These are phyloP conservation scores for Suillus fuscotomentosus DNA, from an alignment of 768 basidiomycete genomes.

Conservation along the genomic window DNA sequence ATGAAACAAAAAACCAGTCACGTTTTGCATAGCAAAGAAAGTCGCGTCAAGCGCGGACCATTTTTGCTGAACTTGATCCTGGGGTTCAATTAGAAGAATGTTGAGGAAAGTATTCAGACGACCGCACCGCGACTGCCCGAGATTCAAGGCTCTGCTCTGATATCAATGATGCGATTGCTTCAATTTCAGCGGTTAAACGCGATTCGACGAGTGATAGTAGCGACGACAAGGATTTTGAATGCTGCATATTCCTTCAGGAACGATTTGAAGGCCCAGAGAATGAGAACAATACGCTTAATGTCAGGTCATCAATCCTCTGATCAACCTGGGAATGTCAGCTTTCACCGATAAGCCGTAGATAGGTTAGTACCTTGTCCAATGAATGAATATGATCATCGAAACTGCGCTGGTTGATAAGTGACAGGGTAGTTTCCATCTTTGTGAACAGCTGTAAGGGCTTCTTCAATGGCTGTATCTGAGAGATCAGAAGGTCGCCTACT, in stretches of 20 bases:
- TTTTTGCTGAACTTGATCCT: conserved; percentile 31
- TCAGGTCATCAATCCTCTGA: conserved; percentile 21
- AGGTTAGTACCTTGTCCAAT: conserved; percentile 23
- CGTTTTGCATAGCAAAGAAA: conserved; percentile 30
- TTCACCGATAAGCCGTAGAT: not conserved
- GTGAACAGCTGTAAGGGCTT: conserved; percentile 20
- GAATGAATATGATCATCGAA: conserved; percentile 18
- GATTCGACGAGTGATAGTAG: conserved; percentile 1
- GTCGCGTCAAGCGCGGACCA: conserved; percentile 25
- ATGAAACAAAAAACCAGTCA: conserved; percentile 10
- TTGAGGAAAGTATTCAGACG: not conserved
- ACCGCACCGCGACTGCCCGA: conserved; percentile 18
- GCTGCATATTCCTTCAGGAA: conserved; percentile 15
- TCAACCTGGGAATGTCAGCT: conserved; percentile 22
- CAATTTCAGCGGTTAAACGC: not conserved
- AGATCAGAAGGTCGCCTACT: conserved; percentile 12
- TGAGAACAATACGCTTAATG: conserved; percentile 20
- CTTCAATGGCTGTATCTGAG: conserved; percentile 2
- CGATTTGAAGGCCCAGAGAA: conserved; percentile 1
- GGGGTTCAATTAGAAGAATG: conserved; percentile 10
- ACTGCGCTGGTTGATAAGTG: conserved; percentile 20
- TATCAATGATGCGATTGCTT: not conserved
- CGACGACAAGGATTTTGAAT: conserved; percentile 26
- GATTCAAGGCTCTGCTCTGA: not conserved
- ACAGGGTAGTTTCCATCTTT: conserved; percentile 20